A percentile compares a stretch with the other conserved stretches of the same genome.
phyloP scores from a whole-genome alignment of 352 stramenopile genomes.

The Phytopythium chamaehyphon region DNA sequence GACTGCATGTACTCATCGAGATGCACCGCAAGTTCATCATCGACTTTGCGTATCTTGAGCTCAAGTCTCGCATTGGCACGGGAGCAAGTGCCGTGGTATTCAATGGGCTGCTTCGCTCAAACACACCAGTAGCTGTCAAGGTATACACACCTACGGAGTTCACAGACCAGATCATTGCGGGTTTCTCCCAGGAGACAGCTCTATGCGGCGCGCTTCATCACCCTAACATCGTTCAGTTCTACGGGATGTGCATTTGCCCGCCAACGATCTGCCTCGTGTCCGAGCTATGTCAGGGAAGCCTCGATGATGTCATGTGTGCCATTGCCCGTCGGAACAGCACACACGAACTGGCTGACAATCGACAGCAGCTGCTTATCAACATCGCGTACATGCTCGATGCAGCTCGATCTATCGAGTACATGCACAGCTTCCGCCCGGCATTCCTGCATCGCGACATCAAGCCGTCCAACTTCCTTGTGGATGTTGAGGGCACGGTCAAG shows the following conservation, averaged over 20 bases:
- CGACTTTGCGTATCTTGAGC: slow-evolving; percentile 57
- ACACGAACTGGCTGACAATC: slow-evolving; percentile 26
- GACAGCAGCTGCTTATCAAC: slow-evolving; percentile 55
- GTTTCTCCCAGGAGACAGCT: slow-evolving; percentile 56
- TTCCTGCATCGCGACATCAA: slow-evolving; percentile 83
- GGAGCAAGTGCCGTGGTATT: slow-evolving; percentile 48
- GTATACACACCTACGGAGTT: slow-evolving; percentile 65
- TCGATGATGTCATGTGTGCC: slow-evolving; percentile 49
- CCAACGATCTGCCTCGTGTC: slow-evolving; percentile 67
- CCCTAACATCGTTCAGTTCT: slow-evolving; percentile 62
- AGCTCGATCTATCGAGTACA: slow-evolving; percentile 57
- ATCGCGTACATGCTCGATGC: slow-evolving; percentile 64
- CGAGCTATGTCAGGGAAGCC: slow-evolving; percentile 56
- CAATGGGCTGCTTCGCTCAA: slow-evolving; percentile 40
- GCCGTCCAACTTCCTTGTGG: slow-evolving; percentile 68
- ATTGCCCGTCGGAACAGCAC: slow-evolving; percentile 22
- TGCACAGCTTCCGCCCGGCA: slow-evolving; percentile 67
- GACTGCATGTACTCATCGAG: slow-evolving; percentile 61
- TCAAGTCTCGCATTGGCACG: slow-evolving; percentile 47
- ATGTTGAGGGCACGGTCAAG: slow-evolving; percentile 50
- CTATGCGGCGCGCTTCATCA: slow-evolving; percentile 53
- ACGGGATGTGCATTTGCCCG: slow-evolving; percentile 59
- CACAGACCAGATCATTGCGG: slow-evolving; percentile 48
- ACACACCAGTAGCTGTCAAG: slow-evolving; percentile 55
- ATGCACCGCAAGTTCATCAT: slow-evolving; percentile 76